Conservation (phyloP, 192 early-diverging fungal species). For the Allomyces macrogynus region DNA sequence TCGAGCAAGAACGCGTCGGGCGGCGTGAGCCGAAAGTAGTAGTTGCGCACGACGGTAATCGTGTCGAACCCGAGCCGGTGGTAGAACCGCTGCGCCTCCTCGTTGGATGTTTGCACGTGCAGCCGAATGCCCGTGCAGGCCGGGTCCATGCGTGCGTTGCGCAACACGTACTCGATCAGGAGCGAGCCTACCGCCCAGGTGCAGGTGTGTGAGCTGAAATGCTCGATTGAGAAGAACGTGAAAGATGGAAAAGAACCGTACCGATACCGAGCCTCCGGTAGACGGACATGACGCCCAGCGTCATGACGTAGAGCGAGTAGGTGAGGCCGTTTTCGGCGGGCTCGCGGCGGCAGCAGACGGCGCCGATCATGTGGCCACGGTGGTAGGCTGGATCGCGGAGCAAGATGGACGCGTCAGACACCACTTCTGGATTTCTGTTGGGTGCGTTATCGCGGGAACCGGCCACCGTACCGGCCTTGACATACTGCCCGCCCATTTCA, state of each 20-base stretch:
- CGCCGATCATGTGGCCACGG: conserved; percentile 29
- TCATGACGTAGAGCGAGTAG: conserved; percentile 65
- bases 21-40: conserved; percentile 70
- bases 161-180: neutral
- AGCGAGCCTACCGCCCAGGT: neutral
- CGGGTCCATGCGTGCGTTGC: neutral
- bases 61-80: conserved; percentile 52
- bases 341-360: conserved; percentile 64
- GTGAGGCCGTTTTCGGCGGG: conserved; percentile 5
- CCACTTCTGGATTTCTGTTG: neutral
- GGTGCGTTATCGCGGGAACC: no score
- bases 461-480: conserved; percentile 38
- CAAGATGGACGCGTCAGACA: neutral
- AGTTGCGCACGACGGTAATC: conserved; percentile 32
- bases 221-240: no score
- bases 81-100: conserved; percentile 65
- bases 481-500: conserved; percentile 37
- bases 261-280: conserved; percentile 61
- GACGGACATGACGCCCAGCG: conserved; percentile 68
- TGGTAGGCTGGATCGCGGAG: neutral
- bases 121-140: conserved; percentile 29
- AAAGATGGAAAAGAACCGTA: neutral
- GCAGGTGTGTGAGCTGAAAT: no score
- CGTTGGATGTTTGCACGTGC: conserved; percentile 71
- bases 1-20: conserved; percentile 41